phyloP scores from a whole-genome alignment of 2,329 filamentous ascomycete species.

The Knufia fluminis region DNA sequence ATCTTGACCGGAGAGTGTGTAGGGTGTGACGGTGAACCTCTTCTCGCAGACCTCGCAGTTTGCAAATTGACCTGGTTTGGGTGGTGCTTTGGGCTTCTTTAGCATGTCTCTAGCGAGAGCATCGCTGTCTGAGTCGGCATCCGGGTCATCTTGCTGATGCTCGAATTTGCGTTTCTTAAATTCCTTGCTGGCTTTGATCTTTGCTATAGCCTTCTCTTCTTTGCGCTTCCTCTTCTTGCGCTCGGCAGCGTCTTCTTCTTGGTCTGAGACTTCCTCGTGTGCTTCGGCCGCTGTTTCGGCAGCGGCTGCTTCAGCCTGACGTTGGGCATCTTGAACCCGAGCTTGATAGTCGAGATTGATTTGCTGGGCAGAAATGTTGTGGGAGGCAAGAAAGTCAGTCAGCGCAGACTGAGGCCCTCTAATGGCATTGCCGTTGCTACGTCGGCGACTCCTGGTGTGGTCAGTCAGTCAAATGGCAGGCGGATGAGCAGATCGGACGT shows the following conservation, averaged over 20 bases:
- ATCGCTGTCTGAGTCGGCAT: slow-evolving; percentile 35
- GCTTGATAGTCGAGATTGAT: slow-evolving; percentile 52
- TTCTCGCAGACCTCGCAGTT: slow-evolving; percentile 81
- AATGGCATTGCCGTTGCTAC: slow-evolving; percentile 35
- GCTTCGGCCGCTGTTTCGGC: slow-evolving; percentile 28
- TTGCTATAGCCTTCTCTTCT: slow-evolving; percentile 36
- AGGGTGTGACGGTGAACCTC: slow-evolving; percentile 85
- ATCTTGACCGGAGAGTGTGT: slow-evolving; percentile 71
- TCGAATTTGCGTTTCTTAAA: slow-evolving; percentile 38
- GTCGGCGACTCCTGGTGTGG: slow-evolving; percentile 2
- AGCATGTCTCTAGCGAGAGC: slow-evolving; percentile 42
- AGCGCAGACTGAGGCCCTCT: slow-evolving; percentile 56
- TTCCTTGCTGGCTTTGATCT: slow-evolving; percentile 44
- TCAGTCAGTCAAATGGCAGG: background rate
- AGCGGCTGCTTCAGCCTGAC: slow-evolving; percentile 25
- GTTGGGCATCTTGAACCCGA: slow-evolving; percentile 42
- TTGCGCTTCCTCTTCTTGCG: slow-evolving; percentile 49
- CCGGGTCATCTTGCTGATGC: slow-evolving; percentile 32
- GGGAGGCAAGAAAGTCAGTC: slow-evolving; percentile 59
- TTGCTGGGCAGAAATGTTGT: slow-evolving; percentile 57
- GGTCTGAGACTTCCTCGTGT: slow-evolving; percentile 27
- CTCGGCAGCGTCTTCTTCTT: slow-evolving; percentile 32
- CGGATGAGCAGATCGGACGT: too few species aligned
- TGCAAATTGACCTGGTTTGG: slow-evolving; percentile 73
- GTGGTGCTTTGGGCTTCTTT: slow-evolving; percentile 38